phyloP scores from a whole-genome alignment of 2,329 filamentous ascomycete genomes.

The Xylaria sp. region DNA sequence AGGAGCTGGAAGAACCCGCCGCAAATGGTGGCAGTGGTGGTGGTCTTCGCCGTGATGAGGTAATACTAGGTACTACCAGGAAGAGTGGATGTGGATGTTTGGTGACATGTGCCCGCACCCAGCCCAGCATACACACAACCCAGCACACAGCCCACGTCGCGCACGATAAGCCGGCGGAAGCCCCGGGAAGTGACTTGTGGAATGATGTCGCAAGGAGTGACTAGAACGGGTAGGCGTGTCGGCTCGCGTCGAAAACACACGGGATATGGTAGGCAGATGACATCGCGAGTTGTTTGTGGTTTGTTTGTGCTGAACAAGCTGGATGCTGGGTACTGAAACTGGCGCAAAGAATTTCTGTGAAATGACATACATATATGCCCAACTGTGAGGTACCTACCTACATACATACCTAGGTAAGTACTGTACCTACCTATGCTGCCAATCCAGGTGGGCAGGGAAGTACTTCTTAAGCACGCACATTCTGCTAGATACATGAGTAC shows the following conservation, averaged over 20 bases:
- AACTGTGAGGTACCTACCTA: too few species aligned
- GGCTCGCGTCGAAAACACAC: background rate
- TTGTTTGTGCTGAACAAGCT: conserved; percentile 1
- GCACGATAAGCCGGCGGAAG: conserved; percentile 1
- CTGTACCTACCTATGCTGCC: too few species aligned
- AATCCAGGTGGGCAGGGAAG: too few species aligned
- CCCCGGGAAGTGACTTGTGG: background rate
- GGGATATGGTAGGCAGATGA: conserved; percentile 1
- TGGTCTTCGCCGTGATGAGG: background rate
- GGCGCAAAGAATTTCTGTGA: conserved; percentile 12
- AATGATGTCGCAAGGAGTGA: background rate
- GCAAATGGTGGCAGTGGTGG: too few species aligned
- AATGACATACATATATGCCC: conserved; percentile 6
- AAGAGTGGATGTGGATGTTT: background rate
- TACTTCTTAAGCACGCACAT: too few species aligned
- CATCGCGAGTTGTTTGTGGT: background rate
- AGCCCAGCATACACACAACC: too few species aligned
- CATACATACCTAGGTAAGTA: too few species aligned
- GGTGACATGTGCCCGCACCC: conserved; percentile 14
- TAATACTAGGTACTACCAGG: conserved; percentile 1
- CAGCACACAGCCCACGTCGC: background rate
- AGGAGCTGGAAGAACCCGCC: conserved; percentile 20
- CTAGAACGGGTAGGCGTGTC: background rate
- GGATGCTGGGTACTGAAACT: background rate
- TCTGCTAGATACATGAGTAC: too few species aligned